These are phyloP conservation scores for Pseudomonodictys pantanalensis DNA, from an alignment of 495 filamentous ascomycete species.

Conservation along the genomic window DNA sequence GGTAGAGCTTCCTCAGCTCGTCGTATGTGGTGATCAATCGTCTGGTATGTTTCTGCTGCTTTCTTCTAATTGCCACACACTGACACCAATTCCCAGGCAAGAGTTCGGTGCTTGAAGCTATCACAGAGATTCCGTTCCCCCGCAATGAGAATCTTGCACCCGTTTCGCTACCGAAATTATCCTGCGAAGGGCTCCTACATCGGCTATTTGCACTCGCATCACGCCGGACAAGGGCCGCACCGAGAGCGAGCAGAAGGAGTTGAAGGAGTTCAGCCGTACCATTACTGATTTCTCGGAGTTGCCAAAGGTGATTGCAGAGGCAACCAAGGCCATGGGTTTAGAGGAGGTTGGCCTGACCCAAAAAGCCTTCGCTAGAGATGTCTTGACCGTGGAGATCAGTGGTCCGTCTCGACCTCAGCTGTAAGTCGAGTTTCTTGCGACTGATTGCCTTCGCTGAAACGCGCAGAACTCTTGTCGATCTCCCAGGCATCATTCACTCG, in stretches of 20 bases:
- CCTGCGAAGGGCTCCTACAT: conserved; percentile 39
- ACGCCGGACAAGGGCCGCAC: conserved; percentile 37
- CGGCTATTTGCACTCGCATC: conserved; percentile 34
- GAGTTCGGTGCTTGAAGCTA: conserved; percentile 70
- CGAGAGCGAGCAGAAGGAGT: conserved; percentile 29
- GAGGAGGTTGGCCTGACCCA: conserved; percentile 5
- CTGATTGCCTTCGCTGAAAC: not conserved
- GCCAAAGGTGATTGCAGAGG: conserved; percentile 37
- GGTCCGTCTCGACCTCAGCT: conserved; percentile 61
- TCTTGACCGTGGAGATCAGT: conserved; percentile 61
- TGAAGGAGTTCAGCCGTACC: conserved; percentile 34
- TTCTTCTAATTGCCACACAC: not conserved
- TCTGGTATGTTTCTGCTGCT: conserved; percentile 44
- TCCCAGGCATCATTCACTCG: conserved; percentile 59
- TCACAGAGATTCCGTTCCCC: conserved; percentile 68
- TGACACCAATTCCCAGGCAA: conserved; percentile 62
- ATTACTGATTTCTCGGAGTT: conserved; percentile 39
- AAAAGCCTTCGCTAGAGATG: conserved; percentile 55
- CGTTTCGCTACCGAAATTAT: conserved; percentile 67
- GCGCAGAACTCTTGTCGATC: conserved; percentile 57
- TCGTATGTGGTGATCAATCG: conserved; percentile 72
- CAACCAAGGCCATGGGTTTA: conserved; percentile 38
- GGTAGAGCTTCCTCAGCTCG: conserved; percentile 64
- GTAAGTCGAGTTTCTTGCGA: conserved; percentile 4
- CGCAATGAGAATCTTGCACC: conserved; percentile 64